phyloP scores from a whole-genome alignment of 1,284 basidiomycete genomes.

The Fomitopsis pinicola region DNA sequence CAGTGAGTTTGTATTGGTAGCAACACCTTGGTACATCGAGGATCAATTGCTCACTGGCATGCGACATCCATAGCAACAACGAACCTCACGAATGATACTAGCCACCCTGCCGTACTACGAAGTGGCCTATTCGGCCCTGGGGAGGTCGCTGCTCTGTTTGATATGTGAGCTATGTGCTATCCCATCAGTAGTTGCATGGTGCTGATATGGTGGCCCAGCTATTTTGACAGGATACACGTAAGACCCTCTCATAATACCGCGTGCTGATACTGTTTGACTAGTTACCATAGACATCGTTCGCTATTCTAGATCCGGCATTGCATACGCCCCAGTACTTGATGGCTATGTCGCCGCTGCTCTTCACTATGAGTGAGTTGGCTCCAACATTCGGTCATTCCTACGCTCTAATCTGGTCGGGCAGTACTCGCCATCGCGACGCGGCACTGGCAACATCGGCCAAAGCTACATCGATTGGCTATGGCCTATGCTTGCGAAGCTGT shows the following conservation, averaged over 20 bases:
- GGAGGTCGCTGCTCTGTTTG: slow-evolving; percentile 57
- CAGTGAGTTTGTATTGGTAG: no score
- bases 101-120: slow-evolving; percentile 32
- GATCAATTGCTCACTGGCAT: no score
- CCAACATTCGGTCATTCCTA: neutral
- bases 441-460: slow-evolving; percentile 38
- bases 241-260: neutral
- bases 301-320: slow-evolving; percentile 48
- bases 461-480: slow-evolving; percentile 44
- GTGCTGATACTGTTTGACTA: neutral
- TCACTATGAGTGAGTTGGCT: slow-evolving; percentile 50
- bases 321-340: slow-evolving; percentile 49
- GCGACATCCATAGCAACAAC: no score
- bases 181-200: neutral
- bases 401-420: slow-evolving; percentile 15
- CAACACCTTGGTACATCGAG: no score
- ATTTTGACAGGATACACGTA: slow-evolving; percentile 51
- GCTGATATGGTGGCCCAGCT: slow-evolving; percentile 30
- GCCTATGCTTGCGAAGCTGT: slow-evolving; percentile 51
- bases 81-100: neutral
- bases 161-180: slow-evolving; percentile 36
- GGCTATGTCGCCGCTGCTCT: slow-evolving; percentile 50
- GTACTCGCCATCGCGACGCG: slow-evolving; percentile 51
- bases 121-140: slow-evolving; percentile 45
- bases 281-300: slow-evolving; percentile 46